Evolutionary conservation across 768 basidiomycete species (phyloP), one percentile per base, ranked within the genome.

Genomic region (Tricholoma bakamatsutake): DNA sequence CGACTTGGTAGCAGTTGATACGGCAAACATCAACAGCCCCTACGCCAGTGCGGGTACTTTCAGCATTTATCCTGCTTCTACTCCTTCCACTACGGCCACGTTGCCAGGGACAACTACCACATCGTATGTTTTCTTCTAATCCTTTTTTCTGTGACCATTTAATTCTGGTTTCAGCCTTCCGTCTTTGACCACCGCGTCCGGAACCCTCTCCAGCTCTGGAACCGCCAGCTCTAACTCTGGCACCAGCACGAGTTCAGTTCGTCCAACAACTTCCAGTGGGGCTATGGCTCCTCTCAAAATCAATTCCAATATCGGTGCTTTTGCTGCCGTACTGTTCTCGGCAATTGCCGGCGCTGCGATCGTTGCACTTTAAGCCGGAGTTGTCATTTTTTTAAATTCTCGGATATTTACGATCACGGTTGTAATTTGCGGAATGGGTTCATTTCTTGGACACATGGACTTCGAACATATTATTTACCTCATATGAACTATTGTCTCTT

Each of bases 321-420:
- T 68, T 27, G 72, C 69, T 2, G 71, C 67, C 12, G 64, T 73
- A 6, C 61, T 76, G 18, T 63, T 80, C 34, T 79, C 80, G 17
- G 76, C 71, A 0, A 62, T 77, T 37, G 81, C 76, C 37, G 83
- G 83, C 37, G 79, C 71, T 21, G 79, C 66, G 12, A 61, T 76
- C 56, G 69, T 78, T 45, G 69, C 67, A 0, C 72, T 83, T 61
- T 84, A 69, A 71, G 47, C 21, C 33, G 45, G 10, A n/a, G n/a
- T 12, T 31, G 17, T 13, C 27, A 17, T 40, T n/a, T n/a, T 17
- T 17, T 21, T 10, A 5, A 18, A 33, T 5, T 11, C 31, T 54
- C 54, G 5, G 34, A 40, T 35, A 54, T 47, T 34, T 15, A 18
- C 11, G 24, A 10, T 45, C 30, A 24, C 28, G 55, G 13, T 49